Base-by-base conservation (phyloP, 106 monocot genomes). In the Dendrobium chrysotoxum region DNA sequence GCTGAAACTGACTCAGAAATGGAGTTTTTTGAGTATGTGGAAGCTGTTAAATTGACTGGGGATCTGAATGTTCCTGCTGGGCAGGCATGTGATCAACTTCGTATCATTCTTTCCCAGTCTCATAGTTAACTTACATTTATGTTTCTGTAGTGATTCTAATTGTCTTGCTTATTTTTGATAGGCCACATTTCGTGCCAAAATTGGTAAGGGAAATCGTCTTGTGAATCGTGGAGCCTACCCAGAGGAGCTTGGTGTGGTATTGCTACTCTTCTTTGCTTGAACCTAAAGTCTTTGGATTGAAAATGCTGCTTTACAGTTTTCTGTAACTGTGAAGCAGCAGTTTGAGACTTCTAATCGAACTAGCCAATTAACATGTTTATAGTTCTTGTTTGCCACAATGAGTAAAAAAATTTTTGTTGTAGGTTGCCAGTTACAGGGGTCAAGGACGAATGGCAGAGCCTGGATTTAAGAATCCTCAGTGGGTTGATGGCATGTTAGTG, bases 151-250 rank as follows among this genome's bases (percentile, higher is more conserved):
- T 61, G 61, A 61, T 61, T 23, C 23, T 61, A 61, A 7, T 70
- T 17, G 35, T 77, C 83, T 35, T 15, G 1, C 13, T 50, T 15
- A 15, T 50, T 71, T 71, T 65, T 76, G 44, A 53, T 83, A 96
- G 96, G 91, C 93, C 25, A 96, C 96, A 25, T 96, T 96, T 79
- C 93, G 96, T 83, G 96, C 96, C 76, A 96, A 90, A 92, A 92
- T 96, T 80, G 93, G 96, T 38, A 92, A 89, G 76, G 91, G 90
- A 21, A 89, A 79, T 78, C 87, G 91, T 47, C 79, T 81, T 23
- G 7, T 54, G 72, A 92, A 96, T 44, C 83, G 83, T 81, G 93
- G 96, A 72, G 80, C 87, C 35, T 96, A 90, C 79, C 96, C 96
- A 13, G 96, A 96, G 72, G 93, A 92, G 81, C 88, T 96, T 87